Evolutionary conservation across 345 rosid species (phyloP), one percentile per base, ranked within the genome.

Genomic region (Brassica carinata): DNA sequence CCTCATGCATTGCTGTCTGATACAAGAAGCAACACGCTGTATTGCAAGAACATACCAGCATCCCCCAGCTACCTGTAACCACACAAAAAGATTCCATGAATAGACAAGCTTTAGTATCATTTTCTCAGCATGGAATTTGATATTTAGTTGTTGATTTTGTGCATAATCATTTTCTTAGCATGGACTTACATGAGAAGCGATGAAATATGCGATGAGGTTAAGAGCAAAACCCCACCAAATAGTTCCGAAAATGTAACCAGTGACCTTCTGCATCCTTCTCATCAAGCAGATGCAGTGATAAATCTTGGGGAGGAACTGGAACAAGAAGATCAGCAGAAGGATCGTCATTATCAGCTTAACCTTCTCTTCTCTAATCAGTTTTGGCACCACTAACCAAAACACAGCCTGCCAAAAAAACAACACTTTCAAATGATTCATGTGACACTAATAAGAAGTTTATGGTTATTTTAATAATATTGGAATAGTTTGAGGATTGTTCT

Each of bases 221-320:
- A 94, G 88, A 84, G 87, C 92, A 67, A 94, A 94, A 19, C 97
- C 98, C 97, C 97, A 94, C 98, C 98, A 94, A 80, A 94, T 88
- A 61, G 98, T 87, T 33, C 98, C 98, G 45, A 94, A 94, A 58
- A 94, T 90, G 77, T 90, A 94, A 4, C 97, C 98, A 3, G 97
- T 94, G 77, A 90, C 98, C 81, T 92, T 92, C 29, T 85, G 87
- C 97, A 94, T 92, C 66, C 88, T 86, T 71, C 88, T 86, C 97
- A 92, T 91, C 74, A 94, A 73, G 67, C 83, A 83, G 11, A 94
- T 63, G 79, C 88, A 87, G 83, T 94, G 98, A 83, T 92, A 94
- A n/a, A 94, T 89, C 83, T 94, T 94, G 19, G 98, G 92, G 79
- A 88, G 83, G 83, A 86, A 88, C 57, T 88, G 88, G 75, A 86